Base-by-base conservation (phyloP, 768 basidiomycete genomes). In the Phaeotremella skinneri region DNA sequence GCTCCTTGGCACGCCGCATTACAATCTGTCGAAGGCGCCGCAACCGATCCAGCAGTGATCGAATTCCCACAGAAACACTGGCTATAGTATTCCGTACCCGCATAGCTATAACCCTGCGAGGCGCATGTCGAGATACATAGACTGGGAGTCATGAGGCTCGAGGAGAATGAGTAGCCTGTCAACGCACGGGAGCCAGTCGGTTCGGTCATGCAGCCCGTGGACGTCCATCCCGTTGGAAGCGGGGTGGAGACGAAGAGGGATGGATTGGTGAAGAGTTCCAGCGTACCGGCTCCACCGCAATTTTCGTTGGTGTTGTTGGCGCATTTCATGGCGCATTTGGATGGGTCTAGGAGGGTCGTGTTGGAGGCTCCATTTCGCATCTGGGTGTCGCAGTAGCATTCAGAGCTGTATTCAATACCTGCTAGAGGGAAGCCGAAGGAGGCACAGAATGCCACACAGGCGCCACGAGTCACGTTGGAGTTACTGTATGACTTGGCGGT, bases 1-100 rank as follows among this genome's bases (percentile, higher is more conserved):
- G 85, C 85, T 23, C 89, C 91, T 17, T 81, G 81, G 61, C 91
- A 93, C 0, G 80, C 81, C 86, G 87, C 88, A 71, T 82, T 83
- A 70, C 91, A 93, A 32, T 81, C 81, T 2, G 78, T 74, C 1
- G 82, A 81, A 1, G 70, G 43, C 11, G 79, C 61, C 0, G 81
- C 82, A 16, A 67, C 49, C 1, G 81, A 82, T 0, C 87, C 88
- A 9, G 85, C 86, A 29, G 83, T 80, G 48, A 90, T 78, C 11
- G 79, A 76, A 68, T 89, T 81, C 2, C 87, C 88, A 64, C 90
- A 92, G 77, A 68, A 76, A 58, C 74, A 75, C 55, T 72, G 63
- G 16, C 63, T 29, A 42, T 49, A 50, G 56, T 68, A 92, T 73
- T 92, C 89, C 39, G 83, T 78, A 16, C 84, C 90, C 3, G 88